phyloP scores from a whole-genome alignment of 2,329 filamentous ascomycete species.

The Keithomyces neogunnii region DNA sequence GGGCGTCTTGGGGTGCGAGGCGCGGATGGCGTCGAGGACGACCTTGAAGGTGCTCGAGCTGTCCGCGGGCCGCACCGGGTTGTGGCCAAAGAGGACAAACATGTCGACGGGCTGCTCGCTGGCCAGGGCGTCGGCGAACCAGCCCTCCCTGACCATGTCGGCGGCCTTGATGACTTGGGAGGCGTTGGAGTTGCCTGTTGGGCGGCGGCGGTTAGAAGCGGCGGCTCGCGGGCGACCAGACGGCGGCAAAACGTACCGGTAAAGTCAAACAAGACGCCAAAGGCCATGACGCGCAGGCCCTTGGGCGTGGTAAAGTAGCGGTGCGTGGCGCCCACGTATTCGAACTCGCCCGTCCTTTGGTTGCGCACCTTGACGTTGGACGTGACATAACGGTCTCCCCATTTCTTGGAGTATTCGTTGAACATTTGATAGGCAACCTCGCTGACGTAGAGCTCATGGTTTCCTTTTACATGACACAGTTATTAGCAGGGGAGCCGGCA shows the following conservation, averaged over 20 bases:
- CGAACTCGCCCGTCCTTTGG: conserved; percentile 26
- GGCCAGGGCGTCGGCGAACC: conserved; percentile 52
- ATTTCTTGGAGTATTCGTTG: conserved; percentile 48
- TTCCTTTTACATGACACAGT: conserved; percentile 24
- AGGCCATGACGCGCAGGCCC: conserved; percentile 35
- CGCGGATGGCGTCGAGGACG: conserved; percentile 51
- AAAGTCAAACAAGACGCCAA: conserved; percentile 36
- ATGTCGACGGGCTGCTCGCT: conserved; percentile 48
- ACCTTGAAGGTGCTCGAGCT: conserved; percentile 32
- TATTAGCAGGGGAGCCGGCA: background rate
- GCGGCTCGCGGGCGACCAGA: conserved; percentile 9
- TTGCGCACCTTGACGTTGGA: conserved; percentile 37
- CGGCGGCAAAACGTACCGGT: conserved; percentile 34
- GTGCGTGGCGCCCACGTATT: conserved; percentile 34
- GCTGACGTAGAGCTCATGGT: conserved; percentile 58
- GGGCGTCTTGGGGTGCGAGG: conserved; percentile 44
- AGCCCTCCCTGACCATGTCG: conserved; percentile 41
- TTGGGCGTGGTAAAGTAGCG: conserved; percentile 34
- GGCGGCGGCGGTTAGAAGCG: background rate
- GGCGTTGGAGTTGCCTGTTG: conserved; percentile 46
- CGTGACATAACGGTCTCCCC: conserved; percentile 36
- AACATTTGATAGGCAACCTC: conserved; percentile 55
- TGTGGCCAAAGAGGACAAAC: conserved; percentile 57
- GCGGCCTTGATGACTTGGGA: conserved; percentile 50
- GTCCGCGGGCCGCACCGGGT: conserved; percentile 40